Evolutionary conservation across 2,329 filamentous ascomycete species (phyloP), one percentile per base, ranked within the genome.

Genomic region (Ceratocystis eucalypticola): DNA sequence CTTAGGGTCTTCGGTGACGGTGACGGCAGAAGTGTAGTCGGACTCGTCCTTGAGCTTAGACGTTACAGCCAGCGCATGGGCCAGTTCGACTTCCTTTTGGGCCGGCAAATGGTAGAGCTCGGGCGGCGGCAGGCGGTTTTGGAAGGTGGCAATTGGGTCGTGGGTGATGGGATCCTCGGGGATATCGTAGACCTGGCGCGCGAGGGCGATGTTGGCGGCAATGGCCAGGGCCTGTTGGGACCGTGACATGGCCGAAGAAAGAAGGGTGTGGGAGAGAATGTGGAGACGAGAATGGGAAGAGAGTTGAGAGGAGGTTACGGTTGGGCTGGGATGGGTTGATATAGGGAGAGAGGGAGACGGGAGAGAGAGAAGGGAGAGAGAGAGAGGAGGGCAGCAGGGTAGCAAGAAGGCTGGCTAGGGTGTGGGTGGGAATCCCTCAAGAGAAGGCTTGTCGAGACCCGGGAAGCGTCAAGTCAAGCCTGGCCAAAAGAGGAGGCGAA

Each of bases 161-260:
- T 67, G 66, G 28, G 33, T 45, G 33, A 67, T 67, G 30, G 66
- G 66, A 17, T 65, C 62, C 28, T 67, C 66, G 20, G 66, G 66
- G 22, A 67, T 67, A 33, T 67, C 66, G 66, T 67, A 67, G 61
- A 67, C 62, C 57, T 67, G 66, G 44, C 66, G 66, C 50, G 66
- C 66, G 20, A 67, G 62, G 44, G 66, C 66, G 25, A 67, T 65
- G 55, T 67, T 65, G 44, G 63, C 66, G 44, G 66, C 66, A 30
- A 65, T 62, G 44, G 53, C 66, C 55, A 67, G 15, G n/a, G 66
- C 62, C 22, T 61, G 64, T 57, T 46, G 30, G n/a, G 61, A 45
- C 44, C 44, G 61, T 20, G 41, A 25, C 61, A 62, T 62, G 61
- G 61, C 61, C 25, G 61, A 7, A 30, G 3, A 12, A 12, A 37